Conservation (phyloP, 2,329 filamentous ascomycete genomes). For the Colletotrichum cereale region DNA sequence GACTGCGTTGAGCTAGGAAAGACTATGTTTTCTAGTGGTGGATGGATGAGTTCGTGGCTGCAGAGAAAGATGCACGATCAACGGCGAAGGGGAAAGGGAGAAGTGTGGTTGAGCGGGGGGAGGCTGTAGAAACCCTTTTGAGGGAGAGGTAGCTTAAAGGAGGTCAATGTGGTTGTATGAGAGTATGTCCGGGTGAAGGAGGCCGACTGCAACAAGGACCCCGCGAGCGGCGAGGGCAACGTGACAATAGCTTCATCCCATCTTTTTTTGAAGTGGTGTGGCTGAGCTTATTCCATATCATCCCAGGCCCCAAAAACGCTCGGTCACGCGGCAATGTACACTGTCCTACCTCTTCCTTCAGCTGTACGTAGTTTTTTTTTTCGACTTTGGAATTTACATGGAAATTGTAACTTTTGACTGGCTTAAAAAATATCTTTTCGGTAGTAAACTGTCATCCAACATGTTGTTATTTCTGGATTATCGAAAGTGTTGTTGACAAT, state of each 20-base stretch:
- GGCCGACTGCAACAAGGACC: constrained; percentile 37
- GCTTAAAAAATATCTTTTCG: background rate
- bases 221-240: constrained; percentile 27
- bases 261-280: constrained; percentile 32
- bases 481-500: background rate
- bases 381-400: background rate
- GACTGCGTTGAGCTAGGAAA: background rate
- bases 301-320: constrained; percentile 16
- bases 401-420: background rate
- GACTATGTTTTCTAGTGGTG: background rate
- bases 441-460: background rate
- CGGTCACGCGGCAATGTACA: constrained; percentile 26
- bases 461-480: background rate
- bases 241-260: constrained; percentile 40
- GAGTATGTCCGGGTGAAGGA: constrained; percentile 32
- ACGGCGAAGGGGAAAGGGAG: background rate
- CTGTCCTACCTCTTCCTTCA: background rate
- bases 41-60: background rate
- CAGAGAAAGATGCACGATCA: background rate
- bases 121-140: constrained; percentile 11
- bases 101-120: background rate
- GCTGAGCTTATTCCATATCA: constrained; percentile 33
- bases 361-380: too few relatives aligned
- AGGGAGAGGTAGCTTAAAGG: constrained; percentile 1
- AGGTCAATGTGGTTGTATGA: constrained; percentile 28